A percentile compares a stretch with the other conserved stretches of the same genome.
These are phyloP conservation scores for Dictyostelium brefeldianum DNA, from an alignment of 78 protist species.

Conservation along the genomic window DNA sequence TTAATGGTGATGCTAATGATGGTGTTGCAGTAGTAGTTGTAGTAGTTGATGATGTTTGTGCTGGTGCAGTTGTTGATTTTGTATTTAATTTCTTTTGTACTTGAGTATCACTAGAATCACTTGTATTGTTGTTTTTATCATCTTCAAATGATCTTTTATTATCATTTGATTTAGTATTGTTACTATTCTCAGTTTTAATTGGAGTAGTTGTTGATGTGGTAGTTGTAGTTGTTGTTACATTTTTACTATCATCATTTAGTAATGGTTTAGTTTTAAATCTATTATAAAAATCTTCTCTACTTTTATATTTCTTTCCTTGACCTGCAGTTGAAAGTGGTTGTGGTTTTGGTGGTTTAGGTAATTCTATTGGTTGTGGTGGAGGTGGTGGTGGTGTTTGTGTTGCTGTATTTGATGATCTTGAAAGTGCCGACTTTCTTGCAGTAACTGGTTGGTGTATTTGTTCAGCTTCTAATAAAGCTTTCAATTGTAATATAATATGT, in stretches of 20 bases:
- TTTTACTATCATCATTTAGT: neutral
- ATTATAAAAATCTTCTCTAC: conserved; percentile 7
- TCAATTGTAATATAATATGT: neutral
- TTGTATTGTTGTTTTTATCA: too few species aligned
- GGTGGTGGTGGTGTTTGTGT: neutral
- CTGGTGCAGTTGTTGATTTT: neutral
- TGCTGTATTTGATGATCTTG: neutral
- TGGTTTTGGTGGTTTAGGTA: neutral
- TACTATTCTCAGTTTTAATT: too few species aligned
- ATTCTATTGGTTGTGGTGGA: neutral
- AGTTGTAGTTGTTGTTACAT: neutral
- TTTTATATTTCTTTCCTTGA: neutral
- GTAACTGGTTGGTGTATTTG: neutral
- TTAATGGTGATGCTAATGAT: neutral
- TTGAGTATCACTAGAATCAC: too few species aligned
- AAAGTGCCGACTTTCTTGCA: neutral
- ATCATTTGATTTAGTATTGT: too few species aligned
- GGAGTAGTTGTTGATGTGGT: neutral
- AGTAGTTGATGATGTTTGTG: neutral
- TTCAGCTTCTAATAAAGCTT: neutral
- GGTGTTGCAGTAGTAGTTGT: neutral
- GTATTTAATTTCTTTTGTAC: neutral
- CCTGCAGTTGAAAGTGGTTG: neutral
- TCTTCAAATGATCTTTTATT: too few species aligned
- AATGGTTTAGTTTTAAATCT: neutral